Conservation (phyloP, 345 rosid species). For the Brassica cretica region DNA sequence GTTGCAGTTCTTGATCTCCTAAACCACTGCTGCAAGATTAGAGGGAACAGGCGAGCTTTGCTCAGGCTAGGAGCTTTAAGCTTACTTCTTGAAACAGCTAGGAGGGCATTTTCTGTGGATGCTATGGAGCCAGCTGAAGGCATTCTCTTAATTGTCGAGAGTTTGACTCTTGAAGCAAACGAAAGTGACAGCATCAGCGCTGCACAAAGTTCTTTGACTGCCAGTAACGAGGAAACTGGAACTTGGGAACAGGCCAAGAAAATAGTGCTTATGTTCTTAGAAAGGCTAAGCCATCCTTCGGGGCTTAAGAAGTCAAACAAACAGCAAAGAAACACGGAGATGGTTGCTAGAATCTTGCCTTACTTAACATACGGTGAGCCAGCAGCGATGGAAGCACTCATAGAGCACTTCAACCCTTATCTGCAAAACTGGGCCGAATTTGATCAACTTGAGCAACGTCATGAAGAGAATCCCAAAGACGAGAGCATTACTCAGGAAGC, state of each 20-base stretch:
- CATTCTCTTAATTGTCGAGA: conserved; percentile 95
- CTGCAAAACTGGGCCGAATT: conserved; percentile 90
- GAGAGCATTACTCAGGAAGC: conserved; percentile 69
- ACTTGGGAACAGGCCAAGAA: conserved; percentile 94
- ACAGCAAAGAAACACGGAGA: conserved; percentile 97
- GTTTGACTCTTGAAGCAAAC: conserved; percentile 91
- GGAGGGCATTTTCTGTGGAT: conserved; percentile 95
- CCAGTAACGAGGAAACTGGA: conserved; percentile 82
- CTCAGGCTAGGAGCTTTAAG: conserved; percentile 86
- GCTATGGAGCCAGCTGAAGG: conserved; percentile 99
- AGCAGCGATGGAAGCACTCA: conserved; percentile 96
- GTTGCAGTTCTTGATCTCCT: conserved; percentile 93
- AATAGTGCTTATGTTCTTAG: conserved; percentile 93
- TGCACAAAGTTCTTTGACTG: conserved; percentile 74
- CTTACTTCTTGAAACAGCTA: conserved; percentile 95
- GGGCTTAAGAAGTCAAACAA: conserved; percentile 91
- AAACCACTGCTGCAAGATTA: conserved; percentile 95
- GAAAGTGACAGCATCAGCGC: conserved; percentile 84
- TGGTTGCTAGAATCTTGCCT: conserved; percentile 98
- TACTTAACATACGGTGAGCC: conserved; percentile 98
- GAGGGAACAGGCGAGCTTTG: conserved; percentile 85
- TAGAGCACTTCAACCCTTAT: conserved; percentile 83
- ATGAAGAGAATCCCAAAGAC: conserved; percentile 74
- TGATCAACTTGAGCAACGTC: conserved; percentile 70
- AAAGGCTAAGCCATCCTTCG: conserved; percentile 83